Conservation (phyloP, 2,329 filamentous ascomycete genomes). For the Penicillium sp. region DNA sequence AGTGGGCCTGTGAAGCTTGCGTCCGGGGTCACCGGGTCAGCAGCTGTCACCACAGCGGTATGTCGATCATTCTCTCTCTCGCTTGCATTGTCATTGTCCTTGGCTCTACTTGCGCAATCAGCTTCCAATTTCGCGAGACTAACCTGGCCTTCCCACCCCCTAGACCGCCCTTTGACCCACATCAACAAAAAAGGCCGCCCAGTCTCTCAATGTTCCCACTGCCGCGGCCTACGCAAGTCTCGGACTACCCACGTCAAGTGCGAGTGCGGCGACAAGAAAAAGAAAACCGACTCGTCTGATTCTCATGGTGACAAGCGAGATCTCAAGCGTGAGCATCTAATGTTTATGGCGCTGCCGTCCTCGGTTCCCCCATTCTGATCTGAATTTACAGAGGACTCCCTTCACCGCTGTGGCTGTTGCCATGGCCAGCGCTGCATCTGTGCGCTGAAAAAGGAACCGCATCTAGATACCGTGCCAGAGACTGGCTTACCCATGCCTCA, state of each 20-base stretch:
- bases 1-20: conserved; percentile 97
- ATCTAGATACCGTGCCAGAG: conserved; percentile 57
- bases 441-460: conserved; percentile 64
- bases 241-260: conserved; percentile 94
- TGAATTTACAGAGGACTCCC: conserved; percentile 43
- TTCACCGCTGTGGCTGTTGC: conserved; percentile 57
- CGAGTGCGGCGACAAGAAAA: conserved; percentile 92
- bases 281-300: conserved; percentile 57
- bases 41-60: conserved; percentile 96
- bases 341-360: conserved; percentile 32
- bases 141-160: conserved; percentile 24
- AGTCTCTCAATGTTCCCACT: conserved; percentile 97
- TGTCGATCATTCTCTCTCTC: conserved; percentile 49
- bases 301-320: conserved; percentile 46
- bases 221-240: conserved; percentile 93
- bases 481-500: conserved; percentile 50
- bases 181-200: conserved; percentile 98
- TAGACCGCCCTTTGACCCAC: conserved; percentile 89
- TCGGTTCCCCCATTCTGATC: conserved; percentile 40
- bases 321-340: conserved; percentile 45
- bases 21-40: conserved; percentile 98
- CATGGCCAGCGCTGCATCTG: conserved; percentile 67
- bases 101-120: neutral
- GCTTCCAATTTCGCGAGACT: neutral
- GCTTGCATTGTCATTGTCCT: neutral